Evolutionary conservation across 345 rosid genomes (phyloP).

Genomic region (Combretum micranthum): DNA sequence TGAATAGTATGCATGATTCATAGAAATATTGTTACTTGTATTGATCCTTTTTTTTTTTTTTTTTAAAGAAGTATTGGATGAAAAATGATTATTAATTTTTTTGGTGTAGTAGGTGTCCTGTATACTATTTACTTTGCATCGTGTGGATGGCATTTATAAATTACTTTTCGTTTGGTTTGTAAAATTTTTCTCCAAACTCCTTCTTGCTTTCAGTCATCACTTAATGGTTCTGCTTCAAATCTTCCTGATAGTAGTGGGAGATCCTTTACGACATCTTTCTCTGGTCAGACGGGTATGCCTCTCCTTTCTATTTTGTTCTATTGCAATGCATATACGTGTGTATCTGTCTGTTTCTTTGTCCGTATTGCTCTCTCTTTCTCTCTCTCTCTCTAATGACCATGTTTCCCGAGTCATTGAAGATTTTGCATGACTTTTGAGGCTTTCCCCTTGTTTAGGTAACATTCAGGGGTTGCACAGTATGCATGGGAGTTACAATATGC

Average conservation of each 20-base stretch:
- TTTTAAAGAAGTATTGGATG: no score
- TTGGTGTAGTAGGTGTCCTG: not conserved
- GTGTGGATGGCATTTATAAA: not conserved
- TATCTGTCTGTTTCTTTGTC: no score
- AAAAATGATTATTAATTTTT: not conserved
- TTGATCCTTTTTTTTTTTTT: no score
- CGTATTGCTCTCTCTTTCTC: no score
- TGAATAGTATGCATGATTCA: no score
- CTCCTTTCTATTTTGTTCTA: slow-evolving; percentile 61
- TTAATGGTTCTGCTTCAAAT: slow-evolving; percentile 83
- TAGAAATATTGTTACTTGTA: no score
- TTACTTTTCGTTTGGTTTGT: slow-evolving; percentile 3
- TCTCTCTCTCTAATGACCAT: not conserved
- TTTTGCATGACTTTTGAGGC: slow-evolving; percentile 6
- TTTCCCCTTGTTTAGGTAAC: slow-evolving; percentile 35
- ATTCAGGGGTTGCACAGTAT: slow-evolving; percentile 87
- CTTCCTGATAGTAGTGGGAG: slow-evolving; percentile 74
- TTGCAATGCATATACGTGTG: not conserved
- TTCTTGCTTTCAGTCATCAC: slow-evolving; percentile 60
- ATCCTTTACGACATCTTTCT: slow-evolving; percentile 72
- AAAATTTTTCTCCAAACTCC: not conserved
- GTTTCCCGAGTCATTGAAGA: slow-evolving; percentile 4
- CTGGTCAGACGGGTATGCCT: slow-evolving; percentile 92
- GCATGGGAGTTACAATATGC: slow-evolving; percentile 86
- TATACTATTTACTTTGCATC: not conserved